A percentile compares a stretch with the other conserved stretches of the same genome.
These are phyloP conservation scores for Yamadazyma phyllophila DNA, from an alignment of 805 yeast genomes.

Conservation along the genomic window DNA sequence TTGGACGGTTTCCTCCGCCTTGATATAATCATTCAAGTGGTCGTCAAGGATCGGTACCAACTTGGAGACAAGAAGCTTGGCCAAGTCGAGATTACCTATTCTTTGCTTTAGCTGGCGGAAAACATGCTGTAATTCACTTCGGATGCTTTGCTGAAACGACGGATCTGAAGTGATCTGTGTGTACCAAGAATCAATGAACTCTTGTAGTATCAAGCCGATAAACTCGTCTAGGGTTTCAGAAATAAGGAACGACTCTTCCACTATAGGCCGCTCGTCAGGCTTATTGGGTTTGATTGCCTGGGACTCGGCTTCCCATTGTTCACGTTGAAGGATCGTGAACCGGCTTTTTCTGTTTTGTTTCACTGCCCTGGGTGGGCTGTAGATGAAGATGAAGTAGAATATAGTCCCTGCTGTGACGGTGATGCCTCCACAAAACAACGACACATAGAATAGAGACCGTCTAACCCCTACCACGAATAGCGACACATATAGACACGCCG, in stretches of 20 bases:
- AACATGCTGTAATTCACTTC: constrained; percentile 41
- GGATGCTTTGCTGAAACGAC: constrained; percentile 39
- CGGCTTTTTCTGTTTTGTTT: neutral
- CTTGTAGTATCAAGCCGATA: constrained; percentile 46
- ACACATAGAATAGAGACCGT: neutral
- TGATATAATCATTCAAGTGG: constrained; percentile 55
- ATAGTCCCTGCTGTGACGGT: neutral
- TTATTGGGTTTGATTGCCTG: neutral
- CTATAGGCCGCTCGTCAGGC: constrained; percentile 21
- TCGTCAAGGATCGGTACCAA: constrained; percentile 64
- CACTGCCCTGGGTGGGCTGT: constrained; percentile 1
- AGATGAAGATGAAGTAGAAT: constrained; percentile 7
- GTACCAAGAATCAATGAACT: constrained; percentile 61
- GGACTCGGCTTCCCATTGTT: constrained; percentile 6
- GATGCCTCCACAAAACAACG: constrained; percentile 3
- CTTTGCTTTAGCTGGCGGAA: constrained; percentile 42
- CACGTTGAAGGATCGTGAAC: constrained; percentile 10
- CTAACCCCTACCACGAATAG: neutral
- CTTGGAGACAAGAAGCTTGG: constrained; percentile 55
- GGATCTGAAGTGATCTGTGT: constrained; percentile 35
- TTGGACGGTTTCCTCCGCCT: constrained; percentile 37
- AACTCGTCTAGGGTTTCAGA: constrained; percentile 53
- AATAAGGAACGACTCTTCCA: constrained; percentile 50
- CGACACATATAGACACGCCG: neutral
- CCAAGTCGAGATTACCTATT: constrained; percentile 46